Conservation (phyloP, 768 basidiomycete genomes). For the Rhizopogon rudus region DNA sequence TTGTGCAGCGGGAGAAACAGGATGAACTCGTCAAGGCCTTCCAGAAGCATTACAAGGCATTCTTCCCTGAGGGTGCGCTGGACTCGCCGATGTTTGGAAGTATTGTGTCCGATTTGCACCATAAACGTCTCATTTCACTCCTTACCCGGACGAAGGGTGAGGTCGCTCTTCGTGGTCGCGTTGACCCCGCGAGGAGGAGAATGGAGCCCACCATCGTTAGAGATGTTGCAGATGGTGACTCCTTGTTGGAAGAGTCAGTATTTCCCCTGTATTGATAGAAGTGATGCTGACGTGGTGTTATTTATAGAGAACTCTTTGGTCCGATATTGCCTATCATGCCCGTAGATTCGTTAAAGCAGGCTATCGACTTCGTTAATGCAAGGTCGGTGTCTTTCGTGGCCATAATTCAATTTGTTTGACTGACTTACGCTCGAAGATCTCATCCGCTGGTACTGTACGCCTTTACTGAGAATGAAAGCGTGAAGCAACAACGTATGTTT, state of each 20-base stretch:
- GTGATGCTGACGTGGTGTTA: not conserved
- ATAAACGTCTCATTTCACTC: slow-evolving; percentile 45
- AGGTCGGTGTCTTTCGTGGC: slow-evolving; percentile 32
- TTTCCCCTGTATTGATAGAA: not conserved
- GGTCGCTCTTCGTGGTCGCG: slow-evolving; percentile 39
- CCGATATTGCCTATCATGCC: slow-evolving; percentile 63
- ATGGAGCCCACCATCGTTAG: slow-evolving; percentile 60
- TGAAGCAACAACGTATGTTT: slow-evolving; percentile 35
- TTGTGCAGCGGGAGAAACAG: slow-evolving; percentile 37
- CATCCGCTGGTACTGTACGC: slow-evolving; percentile 60
- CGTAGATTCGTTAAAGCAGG: slow-evolving; percentile 51
- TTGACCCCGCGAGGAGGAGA: slow-evolving; percentile 29
- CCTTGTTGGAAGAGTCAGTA: slow-evolving; percentile 54
- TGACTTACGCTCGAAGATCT: slow-evolving; percentile 30
- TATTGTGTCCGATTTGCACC: slow-evolving; percentile 53
- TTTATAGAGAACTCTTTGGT: slow-evolving; percentile 64
- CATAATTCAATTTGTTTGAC: not conserved
- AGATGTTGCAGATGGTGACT: slow-evolving; percentile 49
- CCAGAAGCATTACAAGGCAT: slow-evolving; percentile 35
- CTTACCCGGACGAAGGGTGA: slow-evolving; percentile 52
- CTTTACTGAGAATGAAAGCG: slow-evolving; percentile 47
- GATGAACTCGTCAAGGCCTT: slow-evolving; percentile 43
- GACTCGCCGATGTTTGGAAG: slow-evolving; percentile 38
- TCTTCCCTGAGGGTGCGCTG: slow-evolving; percentile 53
- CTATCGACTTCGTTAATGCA: slow-evolving; percentile 47